A percentile compares a stretch with the other conserved stretches of the same genome.
Evolutionary conservation across 1,284 basidiomycete species (phyloP).

Genomic region (Cutaneotrichosporon curvatum): DNA sequence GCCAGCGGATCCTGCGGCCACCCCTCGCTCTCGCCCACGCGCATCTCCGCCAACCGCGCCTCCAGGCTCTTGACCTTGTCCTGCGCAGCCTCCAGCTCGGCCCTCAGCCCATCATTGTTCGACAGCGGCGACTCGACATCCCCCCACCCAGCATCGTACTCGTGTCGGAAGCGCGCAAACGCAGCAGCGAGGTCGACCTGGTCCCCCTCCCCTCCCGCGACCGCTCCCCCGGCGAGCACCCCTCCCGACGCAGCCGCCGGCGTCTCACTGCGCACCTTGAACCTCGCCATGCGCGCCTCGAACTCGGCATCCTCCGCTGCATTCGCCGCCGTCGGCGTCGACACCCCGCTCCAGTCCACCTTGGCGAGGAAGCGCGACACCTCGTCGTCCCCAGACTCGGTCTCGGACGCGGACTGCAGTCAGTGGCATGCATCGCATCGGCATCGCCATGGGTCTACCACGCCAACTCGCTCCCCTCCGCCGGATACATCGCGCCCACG

Average conservation of each 20-base stretch:
- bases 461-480: too few relatives aligned
- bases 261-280: neutral
- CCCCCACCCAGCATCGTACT: slow-evolving; percentile 1
- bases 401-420: slow-evolving; percentile 9
- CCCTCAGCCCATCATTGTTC: neutral
- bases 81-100: slow-evolving; percentile 2
- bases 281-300: neutral
- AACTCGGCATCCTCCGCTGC: neutral
- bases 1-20: neutral
- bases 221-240: neutral
- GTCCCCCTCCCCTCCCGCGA: neutral
- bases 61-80: slow-evolving; percentile 6
- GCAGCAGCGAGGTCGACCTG: neutral
- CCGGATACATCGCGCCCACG: too few relatives aligned
- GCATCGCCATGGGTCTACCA: too few relatives aligned
- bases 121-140: slow-evolving; percentile 1
- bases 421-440: neutral
- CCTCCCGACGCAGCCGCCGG: neutral
- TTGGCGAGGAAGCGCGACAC: slow-evolving; percentile 68
- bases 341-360: slow-evolving; percentile 50
- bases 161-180: too few relatives aligned
- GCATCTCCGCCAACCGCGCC: neutral
- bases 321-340: neutral
- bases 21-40: neutral
- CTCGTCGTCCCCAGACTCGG: slow-evolving; percentile 32